Evolutionary conservation across 1,284 basidiomycete genomes (phyloP), one percentile per base, ranked within the genome.

Genomic region (Boletus sp.): DNA sequence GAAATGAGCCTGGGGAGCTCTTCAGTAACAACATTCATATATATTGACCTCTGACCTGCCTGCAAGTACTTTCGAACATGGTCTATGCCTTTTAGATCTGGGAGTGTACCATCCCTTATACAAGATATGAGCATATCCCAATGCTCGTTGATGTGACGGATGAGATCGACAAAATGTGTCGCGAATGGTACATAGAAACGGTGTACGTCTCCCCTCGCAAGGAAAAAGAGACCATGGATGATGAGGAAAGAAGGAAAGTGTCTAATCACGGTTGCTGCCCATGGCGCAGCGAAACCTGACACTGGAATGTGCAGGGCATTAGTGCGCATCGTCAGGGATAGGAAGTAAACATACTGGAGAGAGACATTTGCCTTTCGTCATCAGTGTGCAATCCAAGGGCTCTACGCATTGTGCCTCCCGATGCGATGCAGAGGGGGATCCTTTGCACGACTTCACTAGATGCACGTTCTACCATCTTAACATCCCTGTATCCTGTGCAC

Each of bases 141-240:
- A 13, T 61, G 46, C 4, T 59, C 50, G 9, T 59, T 46, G 5
- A 61, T 45, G 20, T 45, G 34, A 9, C 43, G 48, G n/a, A 61
- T 35, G 25, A 63, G 34, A 27, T 52, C 57, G 8, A 52, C 8
- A 30, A 57, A 51, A 9, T 48, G 17, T 2, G 55, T 43, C 12
- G 40, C 26, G 17, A 59, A 49, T 2, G 36, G 17, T 14, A 34
- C 13, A 3, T 12, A 10, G n/a, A 61, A 48, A 8, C 13, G 32
- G 1, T 37, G 17, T 8, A 63, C 10, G 6, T 52, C 25, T n/a
- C 41, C 33, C 16, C 26, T 27, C 3, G 41, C 25, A 5, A 63
- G 46, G 29, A 49, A 50, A 38, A 60, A 60, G 19, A 63, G 44
- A 8, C 52, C 59, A 5, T 61, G 60, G n/a, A 63, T 52, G 16